Evolutionary conservation across 129 eudicot genomes (phyloP), one percentile per base, ranked within the genome.

Genomic region (Rutidosis leptorrhynchoides): DNA sequence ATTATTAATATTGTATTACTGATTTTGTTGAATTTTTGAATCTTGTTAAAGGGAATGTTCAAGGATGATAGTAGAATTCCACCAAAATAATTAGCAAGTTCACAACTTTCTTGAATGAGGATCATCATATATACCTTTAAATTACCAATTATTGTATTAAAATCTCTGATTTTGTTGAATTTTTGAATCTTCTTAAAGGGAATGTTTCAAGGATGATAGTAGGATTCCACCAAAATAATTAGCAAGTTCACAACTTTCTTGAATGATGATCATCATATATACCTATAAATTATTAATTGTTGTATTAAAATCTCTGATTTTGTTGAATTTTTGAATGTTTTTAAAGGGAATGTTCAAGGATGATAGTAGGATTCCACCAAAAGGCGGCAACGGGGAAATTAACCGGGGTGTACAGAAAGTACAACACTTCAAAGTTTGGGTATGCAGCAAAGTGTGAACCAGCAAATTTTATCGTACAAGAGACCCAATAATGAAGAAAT

Each of bases 371-470:
- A 5, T 83, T 57, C 61, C 98, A 93, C 43, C 78, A 85, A 54
- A 88, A 83, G 66, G 95, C 98, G 54, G 89, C 78, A 43, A 70
- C 83, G n/a, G 95, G 95, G 57, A 86, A 84, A 53, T 77, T 90
- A 19, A 90, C 95, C 8, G 97, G 97, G 12, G 97, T 86, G 28
- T 82, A 86, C 55, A 81, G 95, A 62, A 90, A 90, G 80, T 90
- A 90, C 69, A 83, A 76, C 71, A 86, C 88, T 66, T 79, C 83
- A 20, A 90, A 86, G 75, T 84, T 74, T 80, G 97, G 91, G 25
- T 80, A 75, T 77, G 85, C 87, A 59, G 95, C 97, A 67, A 86
- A 81, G 72, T 77, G 75, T 73, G 86, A 86, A 62, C 86, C 97
- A 21, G 97, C 97, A 22, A 69, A 69, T 32, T 83, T 81, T 80